phyloP scores from a whole-genome alignment of 495 filamentous ascomycete genomes.

The Lophium mytilinum region DNA sequence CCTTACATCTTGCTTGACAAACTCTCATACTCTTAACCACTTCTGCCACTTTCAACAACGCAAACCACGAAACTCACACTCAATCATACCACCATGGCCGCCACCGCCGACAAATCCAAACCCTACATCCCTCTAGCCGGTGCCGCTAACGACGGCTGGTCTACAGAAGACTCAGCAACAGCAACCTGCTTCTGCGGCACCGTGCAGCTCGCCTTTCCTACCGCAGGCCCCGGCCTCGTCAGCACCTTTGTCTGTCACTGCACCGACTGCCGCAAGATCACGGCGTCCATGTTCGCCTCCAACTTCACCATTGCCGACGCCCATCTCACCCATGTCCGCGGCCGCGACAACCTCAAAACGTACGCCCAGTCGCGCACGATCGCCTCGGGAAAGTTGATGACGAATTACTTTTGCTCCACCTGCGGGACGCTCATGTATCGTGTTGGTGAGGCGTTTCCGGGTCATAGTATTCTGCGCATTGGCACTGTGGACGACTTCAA shows the following conservation, averaged over 20 bases:
- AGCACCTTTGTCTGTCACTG: constrained; percentile 18
- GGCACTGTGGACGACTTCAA: constrained; percentile 21
- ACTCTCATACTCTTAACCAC: background rate
- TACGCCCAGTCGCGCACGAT: constrained; percentile 5
- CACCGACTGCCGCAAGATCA: constrained; percentile 22
- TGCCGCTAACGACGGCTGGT: constrained; percentile 31
- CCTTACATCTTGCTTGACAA: too few relatives aligned
- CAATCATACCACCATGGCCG: background rate
- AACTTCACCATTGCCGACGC: constrained; percentile 13
- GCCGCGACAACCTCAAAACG: background rate
- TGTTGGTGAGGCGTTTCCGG: constrained; percentile 9
- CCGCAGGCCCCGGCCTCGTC: constrained; percentile 7
- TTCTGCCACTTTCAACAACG: background rate
- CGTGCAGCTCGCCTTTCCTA: constrained; percentile 20
- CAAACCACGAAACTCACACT: background rate
- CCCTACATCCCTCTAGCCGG: constrained; percentile 30
- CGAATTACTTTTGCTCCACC: constrained; percentile 14
- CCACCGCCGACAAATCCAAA: constrained; percentile 22
- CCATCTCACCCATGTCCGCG: constrained; percentile 9
- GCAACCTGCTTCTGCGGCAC: constrained; percentile 30
- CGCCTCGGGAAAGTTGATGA: constrained; percentile 5
- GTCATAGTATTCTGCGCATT: constrained; percentile 11
- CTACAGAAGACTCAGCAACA: constrained; percentile 40
- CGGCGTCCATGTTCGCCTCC: constrained; percentile 16
- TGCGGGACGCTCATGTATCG: constrained; percentile 22